A percentile compares a stretch with the other conserved stretches of the same genome.
phyloP scores from a whole-genome alignment of 805 yeast species.

The Kluyveromyces lactis region DNA sequence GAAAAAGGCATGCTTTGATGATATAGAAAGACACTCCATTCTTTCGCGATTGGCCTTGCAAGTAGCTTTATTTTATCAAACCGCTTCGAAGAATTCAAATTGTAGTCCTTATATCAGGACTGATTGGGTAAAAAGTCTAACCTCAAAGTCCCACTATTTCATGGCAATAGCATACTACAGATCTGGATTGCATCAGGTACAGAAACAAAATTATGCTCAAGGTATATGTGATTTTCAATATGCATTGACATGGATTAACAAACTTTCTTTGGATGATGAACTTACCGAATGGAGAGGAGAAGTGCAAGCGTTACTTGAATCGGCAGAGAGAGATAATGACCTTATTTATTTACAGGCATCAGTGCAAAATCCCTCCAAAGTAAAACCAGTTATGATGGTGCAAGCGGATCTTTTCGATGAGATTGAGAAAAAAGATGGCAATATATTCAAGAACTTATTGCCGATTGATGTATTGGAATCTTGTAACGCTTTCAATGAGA shows the following conservation, averaged over 20 bases:
- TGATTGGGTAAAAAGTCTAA: conserved; percentile 59
- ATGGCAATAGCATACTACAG: conserved; percentile 64
- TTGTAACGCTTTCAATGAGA: conserved; percentile 58
- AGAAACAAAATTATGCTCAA: conserved; percentile 48
- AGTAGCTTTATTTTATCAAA: conserved; percentile 47
- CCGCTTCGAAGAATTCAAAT: conserved; percentile 36
- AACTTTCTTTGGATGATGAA: conserved; percentile 35
- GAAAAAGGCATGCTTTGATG: conserved; percentile 48
- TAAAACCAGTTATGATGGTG: conserved; percentile 47
- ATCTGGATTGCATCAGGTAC: conserved; percentile 35
- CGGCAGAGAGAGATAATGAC: conserved; percentile 74
- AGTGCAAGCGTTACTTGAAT: conserved; percentile 37
- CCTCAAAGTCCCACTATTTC: conserved; percentile 57
- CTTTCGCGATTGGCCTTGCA: conserved; percentile 60
- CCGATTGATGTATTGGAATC: conserved; percentile 62
- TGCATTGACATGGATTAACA: conserved; percentile 31
- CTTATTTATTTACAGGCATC: conserved; percentile 63
- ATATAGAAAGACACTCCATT: conserved; percentile 42
- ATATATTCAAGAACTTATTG: conserved; percentile 45
- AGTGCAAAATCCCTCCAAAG: conserved; percentile 41
- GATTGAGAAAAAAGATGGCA: conserved; percentile 20
- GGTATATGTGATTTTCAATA: conserved; percentile 46
- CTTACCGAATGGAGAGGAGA: conserved; percentile 37
- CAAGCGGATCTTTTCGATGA: conserved; percentile 35
- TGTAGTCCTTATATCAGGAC: conserved; percentile 43